Evolutionary conservation across 371 early-diverging fungal genomes (phyloP), one percentile per base, ranked within the genome.

Genomic region (Dinochytrium kinnereticum): DNA sequence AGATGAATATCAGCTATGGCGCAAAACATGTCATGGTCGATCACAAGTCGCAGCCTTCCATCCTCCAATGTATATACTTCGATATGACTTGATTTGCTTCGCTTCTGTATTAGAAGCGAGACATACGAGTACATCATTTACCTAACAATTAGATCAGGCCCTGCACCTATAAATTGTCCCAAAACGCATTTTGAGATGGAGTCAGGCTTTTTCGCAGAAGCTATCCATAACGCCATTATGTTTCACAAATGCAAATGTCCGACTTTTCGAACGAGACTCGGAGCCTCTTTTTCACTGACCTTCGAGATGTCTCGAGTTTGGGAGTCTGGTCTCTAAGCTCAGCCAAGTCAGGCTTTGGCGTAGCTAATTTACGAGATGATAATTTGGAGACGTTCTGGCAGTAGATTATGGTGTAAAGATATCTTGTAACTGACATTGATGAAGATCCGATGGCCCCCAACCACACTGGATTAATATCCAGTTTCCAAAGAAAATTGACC

Each of bases 381-480:
- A 85, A 86, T 70, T 77, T 88, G 21, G 88, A 90, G 50, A 93
- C 93, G 0, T 96, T 89, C 76, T 96, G 96, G 96, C 95, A 95
- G 91, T 92, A 81, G 81, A 30, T 34, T 37, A 40, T 28, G 40
- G 15, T 59, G 61, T 74, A 40, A 15, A 38, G 24, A 0, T 19
- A 30, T 15, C 39, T 37, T 17, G 1, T 31, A 0, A 38, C 26
- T n/a, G n/a, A 38, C 7, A 53, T 34, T 75, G 49, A 15, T 53
- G 33, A 66, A 86, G 86, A 72, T 89, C 90, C 2, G 89, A 89
- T 64, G 91, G 91, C 1, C 85, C 84, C 0, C 89, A 88, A 64
- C 91, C 90, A 21, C 91, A 90, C 80, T 80, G 70, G 68, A 75
- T 90, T 53, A 88, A 79, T 73, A 78, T 90, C 26, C 80, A 85